phyloP scores from a whole-genome alignment of 2,329 filamentous ascomycete species.

The Seiridium unicorne region DNA sequence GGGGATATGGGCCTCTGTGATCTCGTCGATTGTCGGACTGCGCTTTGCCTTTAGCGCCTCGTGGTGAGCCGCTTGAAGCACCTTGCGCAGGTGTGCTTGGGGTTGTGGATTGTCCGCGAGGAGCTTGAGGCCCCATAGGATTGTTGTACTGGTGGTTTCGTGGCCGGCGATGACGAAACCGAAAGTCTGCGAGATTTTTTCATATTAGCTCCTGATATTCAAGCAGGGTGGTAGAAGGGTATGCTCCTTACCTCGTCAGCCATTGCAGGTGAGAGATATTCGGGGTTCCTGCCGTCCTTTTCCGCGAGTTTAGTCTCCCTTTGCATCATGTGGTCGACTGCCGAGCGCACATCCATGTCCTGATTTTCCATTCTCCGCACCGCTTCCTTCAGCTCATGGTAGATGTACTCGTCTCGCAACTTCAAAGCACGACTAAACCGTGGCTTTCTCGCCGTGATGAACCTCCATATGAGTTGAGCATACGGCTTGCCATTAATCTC shows the following conservation, averaged over 20 bases:
- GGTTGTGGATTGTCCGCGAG: constrained; percentile 17
- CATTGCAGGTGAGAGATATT: constrained; percentile 20
- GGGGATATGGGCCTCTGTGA: constrained; percentile 18
- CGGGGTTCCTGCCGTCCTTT: constrained; percentile 23
- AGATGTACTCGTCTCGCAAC: constrained; percentile 26
- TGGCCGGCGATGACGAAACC: constrained; percentile 31
- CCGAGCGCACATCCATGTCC: constrained; percentile 20
- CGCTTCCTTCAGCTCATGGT: constrained; percentile 14
- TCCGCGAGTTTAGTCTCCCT: constrained; percentile 26
- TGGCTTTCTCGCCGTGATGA: constrained; percentile 16
- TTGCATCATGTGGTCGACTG: constrained; percentile 29
- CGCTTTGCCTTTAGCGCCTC: constrained; percentile 17
- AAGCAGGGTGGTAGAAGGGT: background rate
- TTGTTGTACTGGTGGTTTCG: constrained; percentile 27
- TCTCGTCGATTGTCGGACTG: constrained; percentile 20
- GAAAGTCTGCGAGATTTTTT: constrained; percentile 17
- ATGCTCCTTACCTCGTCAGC: constrained; percentile 15
- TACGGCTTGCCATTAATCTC: background rate
- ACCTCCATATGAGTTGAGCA: constrained; percentile 4
- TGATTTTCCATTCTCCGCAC: constrained; percentile 15
- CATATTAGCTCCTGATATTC: background rate
- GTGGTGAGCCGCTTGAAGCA: constrained; percentile 14
- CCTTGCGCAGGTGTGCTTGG: constrained; percentile 25
- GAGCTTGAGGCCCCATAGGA: constrained; percentile 28
- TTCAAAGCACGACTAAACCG: constrained; percentile 9